phyloP scores from a whole-genome alignment of 805 yeast species.

The Lipomyces sp. region DNA sequence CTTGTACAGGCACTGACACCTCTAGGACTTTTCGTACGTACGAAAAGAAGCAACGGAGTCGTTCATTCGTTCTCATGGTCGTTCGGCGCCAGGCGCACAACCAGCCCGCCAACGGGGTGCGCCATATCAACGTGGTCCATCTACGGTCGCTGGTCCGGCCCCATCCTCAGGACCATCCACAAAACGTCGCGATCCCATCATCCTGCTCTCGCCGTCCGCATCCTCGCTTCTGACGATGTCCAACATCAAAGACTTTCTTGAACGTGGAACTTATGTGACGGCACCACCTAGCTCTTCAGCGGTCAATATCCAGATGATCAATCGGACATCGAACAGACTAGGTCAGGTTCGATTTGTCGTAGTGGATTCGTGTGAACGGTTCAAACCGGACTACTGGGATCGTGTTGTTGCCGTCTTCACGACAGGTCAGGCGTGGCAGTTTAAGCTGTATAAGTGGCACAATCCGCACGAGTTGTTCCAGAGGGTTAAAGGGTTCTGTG shows the following conservation, averaged over 20 bases:
- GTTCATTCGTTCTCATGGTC: constrained; percentile 28
- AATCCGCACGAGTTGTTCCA: constrained; percentile 82
- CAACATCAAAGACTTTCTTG: constrained; percentile 71
- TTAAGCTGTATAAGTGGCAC: constrained; percentile 80
- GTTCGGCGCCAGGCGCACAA: constrained; percentile 4
- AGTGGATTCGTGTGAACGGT: constrained; percentile 85
- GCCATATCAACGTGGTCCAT: constrained; percentile 1
- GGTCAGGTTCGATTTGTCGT: constrained; percentile 70
- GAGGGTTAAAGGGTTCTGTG: constrained; percentile 78
- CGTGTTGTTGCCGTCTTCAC: constrained; percentile 94
- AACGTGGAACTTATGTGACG: constrained; percentile 70
- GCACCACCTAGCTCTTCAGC: constrained; percentile 41
- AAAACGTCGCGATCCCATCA: constrained; percentile 66
- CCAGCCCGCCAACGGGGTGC: background rate
- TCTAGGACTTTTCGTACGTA: constrained; percentile 44
- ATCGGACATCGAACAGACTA: constrained; percentile 61
- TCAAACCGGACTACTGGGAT: constrained; percentile 97
- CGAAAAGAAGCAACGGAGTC: constrained; percentile 44
- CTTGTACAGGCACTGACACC: background rate
- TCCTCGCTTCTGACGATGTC: constrained; percentile 68
- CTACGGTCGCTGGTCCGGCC: constrained; percentile 12
- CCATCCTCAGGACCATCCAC: constrained; percentile 8
- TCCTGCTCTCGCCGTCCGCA: constrained; percentile 78
- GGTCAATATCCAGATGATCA: constrained; percentile 54
- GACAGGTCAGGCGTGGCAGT: constrained; percentile 98